Evolutionary conservation across 73 alveolate genomes (phyloP).

Genomic region (Effrenium voratum): DNA sequence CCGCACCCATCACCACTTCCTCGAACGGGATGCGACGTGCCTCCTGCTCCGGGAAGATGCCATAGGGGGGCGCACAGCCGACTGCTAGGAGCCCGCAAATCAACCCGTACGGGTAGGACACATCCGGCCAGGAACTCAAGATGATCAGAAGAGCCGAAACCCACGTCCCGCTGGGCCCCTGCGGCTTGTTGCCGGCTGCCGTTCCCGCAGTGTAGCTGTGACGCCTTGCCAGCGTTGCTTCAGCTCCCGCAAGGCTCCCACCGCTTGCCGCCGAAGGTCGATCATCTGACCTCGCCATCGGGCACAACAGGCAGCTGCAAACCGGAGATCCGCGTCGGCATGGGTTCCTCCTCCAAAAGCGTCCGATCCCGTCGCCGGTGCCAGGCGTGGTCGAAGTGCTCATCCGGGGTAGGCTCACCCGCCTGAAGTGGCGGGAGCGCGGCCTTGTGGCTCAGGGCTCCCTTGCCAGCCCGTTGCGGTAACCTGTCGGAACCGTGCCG

Average conservation of each 20-base stretch:
- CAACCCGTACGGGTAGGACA: background rate
- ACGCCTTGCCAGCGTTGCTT: background rate
- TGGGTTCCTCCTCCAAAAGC: background rate
- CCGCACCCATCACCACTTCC: background rate
- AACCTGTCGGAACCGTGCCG: background rate
- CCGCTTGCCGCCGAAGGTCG: background rate
- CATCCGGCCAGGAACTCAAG: background rate
- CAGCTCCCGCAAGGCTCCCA: background rate
- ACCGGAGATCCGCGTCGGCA: background rate
- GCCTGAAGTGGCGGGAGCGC: background rate
- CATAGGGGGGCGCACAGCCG: background rate
- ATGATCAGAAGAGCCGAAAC: background rate
- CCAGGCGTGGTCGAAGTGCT: background rate
- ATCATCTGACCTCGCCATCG: background rate
- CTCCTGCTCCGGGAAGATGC: background rate
- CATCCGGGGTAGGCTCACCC: background rate
- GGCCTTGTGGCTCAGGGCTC: background rate
- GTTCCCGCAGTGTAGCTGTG: background rate
- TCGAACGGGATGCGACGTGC: background rate
- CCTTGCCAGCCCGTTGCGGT: background rate
- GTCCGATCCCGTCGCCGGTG: background rate
- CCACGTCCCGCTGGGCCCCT: background rate
- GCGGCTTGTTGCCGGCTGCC: background rate
- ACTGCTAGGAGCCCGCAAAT: background rate
- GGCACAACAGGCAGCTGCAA: background rate